Evolutionary conservation across 225 moss, liverwort and hornwort species (phyloP).

Genomic region (Physcomitrium patens): DNA sequence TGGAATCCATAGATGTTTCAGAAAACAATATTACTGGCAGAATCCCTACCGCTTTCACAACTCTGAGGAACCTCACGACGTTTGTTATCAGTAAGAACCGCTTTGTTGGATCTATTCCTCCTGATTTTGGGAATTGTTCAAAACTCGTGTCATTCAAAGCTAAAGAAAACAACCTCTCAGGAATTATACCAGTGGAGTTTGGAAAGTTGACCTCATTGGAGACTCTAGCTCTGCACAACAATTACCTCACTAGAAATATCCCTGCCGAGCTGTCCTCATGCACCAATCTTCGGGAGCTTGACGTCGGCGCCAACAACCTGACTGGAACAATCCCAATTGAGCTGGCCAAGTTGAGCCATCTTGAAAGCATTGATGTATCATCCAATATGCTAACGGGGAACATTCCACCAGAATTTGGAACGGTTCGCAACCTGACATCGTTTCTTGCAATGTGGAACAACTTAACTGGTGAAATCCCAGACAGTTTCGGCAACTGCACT

Average conservation of each 20-base stretch:
- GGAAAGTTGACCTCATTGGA: constrained; percentile 28
- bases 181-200: constrained; percentile 30
- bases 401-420: constrained; percentile 36
- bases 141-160: constrained; percentile 33
- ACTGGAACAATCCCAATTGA: constrained; percentile 36
- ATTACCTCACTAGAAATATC: constrained; percentile 33
- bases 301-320: constrained; percentile 48
- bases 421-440: constrained; percentile 26
- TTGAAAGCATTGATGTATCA: constrained; percentile 33
- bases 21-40: constrained; percentile 33
- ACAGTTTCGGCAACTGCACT: constrained; percentile 45
- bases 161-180: constrained; percentile 41
- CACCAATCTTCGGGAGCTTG: constrained; percentile 36
- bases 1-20: constrained; percentile 36
- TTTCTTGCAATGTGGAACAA: constrained; percentile 46
- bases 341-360: constrained; percentile 30
- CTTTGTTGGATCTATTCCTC: constrained; percentile 37
- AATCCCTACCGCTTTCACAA: constrained; percentile 22
- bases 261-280: constrained; percentile 32
- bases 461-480: constrained; percentile 40
- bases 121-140: constrained; percentile 39
- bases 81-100: constrained; percentile 34
- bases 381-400: constrained; percentile 37
- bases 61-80: constrained; percentile 34
- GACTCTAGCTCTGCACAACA: constrained; percentile 37